Percentiles rank a stretch among this genome's conserved stretches.
phyloP scores from a whole-genome alignment of 495 filamentous ascomycete species.

The Letharia columbiana region DNA sequence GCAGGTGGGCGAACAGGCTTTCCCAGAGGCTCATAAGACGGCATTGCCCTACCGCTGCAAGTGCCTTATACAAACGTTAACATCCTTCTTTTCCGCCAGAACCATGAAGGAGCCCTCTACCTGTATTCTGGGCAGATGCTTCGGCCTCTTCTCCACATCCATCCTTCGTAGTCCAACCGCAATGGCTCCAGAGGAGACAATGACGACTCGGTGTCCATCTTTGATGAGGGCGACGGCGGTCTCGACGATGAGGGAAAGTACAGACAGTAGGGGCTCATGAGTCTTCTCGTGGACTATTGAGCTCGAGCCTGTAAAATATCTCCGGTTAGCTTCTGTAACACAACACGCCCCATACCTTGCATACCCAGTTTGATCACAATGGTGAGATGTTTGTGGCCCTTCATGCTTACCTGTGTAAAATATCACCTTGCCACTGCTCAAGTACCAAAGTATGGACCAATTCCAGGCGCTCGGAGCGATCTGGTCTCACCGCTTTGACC shows the following conservation, averaged over 20 bases:
- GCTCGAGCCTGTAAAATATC: conserved; percentile 62
- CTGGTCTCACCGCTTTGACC: background rate
- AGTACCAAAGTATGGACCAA: background rate
- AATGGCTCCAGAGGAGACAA: conserved; percentile 95
- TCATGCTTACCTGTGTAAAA: conserved; percentile 29
- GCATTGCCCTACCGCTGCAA: conserved; percentile 94
- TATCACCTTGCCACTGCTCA: background rate
- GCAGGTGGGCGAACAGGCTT: conserved; percentile 74
- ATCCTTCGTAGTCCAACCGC: conserved; percentile 84
- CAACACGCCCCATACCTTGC: conserved; percentile 25
- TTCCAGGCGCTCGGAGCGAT: background rate
- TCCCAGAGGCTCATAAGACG: conserved; percentile 95
- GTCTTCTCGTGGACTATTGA: conserved; percentile 96
- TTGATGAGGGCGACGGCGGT: conserved; percentile 75
- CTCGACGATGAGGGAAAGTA: conserved; percentile 82
- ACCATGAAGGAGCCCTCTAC: conserved; percentile 30
- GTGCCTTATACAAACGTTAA: conserved; percentile 46
- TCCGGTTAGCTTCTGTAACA: conserved; percentile 9
- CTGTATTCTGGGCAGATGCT: conserved; percentile 77
- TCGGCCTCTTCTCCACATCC: conserved; percentile 82
- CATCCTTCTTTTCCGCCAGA: background rate
- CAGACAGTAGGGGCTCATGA: conserved; percentile 93
- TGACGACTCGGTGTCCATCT: conserved; percentile 87
- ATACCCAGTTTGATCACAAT: conserved; percentile 93
- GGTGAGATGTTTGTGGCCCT: conserved; percentile 45